Evolutionary conservation across 176 grass and related monocot species (phyloP).

Genomic region (Carex myosuroides): DNA sequence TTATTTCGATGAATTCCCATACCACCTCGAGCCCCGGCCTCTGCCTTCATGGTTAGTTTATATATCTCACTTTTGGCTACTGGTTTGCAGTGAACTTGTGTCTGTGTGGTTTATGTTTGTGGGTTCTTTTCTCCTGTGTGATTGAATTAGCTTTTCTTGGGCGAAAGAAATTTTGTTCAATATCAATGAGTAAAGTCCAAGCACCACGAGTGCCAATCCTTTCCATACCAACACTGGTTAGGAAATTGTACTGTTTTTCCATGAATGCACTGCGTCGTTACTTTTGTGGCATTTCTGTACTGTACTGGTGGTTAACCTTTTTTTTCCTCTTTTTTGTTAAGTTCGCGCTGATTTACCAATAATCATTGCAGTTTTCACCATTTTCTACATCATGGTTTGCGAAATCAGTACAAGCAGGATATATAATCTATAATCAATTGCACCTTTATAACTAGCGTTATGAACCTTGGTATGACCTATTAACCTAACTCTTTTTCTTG

Average conservation of each 20-base stretch:
- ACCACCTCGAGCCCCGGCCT: slow-evolving; percentile 51
- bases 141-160: neutral
- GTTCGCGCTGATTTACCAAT: neutral
- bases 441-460: neutral
- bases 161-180: neutral
- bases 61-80: slow-evolving; percentile 19
- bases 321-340: neutral
- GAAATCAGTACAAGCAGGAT: neutral
- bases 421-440: neutral
- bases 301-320: neutral
- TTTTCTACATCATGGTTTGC: slow-evolving; percentile 21
- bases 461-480: neutral
- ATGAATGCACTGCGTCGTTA: neutral
- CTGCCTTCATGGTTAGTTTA: slow-evolving; percentile 66
- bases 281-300: neutral
- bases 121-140: neutral
- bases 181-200: neutral
- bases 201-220: neutral
- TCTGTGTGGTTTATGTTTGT: neutral
- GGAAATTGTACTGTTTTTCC: neutral
- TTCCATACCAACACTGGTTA: neutral
- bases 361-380: neutral
- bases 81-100: neutral
- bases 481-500: slow-evolving; percentile 6
- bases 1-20: slow-evolving; percentile 83